phyloP scores from a whole-genome alignment of 2,329 filamentous ascomycete genomes.

The Zelopaecilomyces penicillatus region DNA sequence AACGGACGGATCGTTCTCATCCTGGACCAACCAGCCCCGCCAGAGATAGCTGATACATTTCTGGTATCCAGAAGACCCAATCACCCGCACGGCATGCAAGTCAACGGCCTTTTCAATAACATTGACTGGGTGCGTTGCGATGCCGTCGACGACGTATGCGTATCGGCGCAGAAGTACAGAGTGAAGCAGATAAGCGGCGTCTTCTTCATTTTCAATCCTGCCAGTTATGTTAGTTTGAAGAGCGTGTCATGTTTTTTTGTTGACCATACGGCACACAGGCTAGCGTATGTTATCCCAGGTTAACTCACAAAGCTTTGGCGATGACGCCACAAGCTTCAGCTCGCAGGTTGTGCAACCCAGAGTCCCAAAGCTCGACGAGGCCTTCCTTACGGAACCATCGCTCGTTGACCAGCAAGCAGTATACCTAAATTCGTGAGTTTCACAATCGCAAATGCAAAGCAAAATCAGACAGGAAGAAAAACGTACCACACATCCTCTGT shows the following conservation, averaged over 20 bases:
- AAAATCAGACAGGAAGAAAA: background rate
- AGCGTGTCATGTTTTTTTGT: background rate
- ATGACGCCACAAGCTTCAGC: slow-evolving; percentile 84
- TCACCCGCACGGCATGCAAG: slow-evolving; percentile 78
- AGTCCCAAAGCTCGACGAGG: slow-evolving; percentile 79
- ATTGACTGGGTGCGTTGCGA: slow-evolving; percentile 69
- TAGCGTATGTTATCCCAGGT: background rate
- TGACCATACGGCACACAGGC: too few relatives aligned
- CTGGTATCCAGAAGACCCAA: slow-evolving; percentile 88
- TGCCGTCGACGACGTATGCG: slow-evolving; percentile 65
- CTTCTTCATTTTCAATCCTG: slow-evolving; percentile 78
- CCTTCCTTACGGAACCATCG: slow-evolving; percentile 75
- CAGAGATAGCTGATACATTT: slow-evolving; percentile 91
- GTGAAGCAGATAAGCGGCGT: slow-evolving; percentile 70
- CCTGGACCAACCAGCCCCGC: slow-evolving; percentile 94
- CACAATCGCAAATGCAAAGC: background rate
- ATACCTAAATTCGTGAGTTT: slow-evolving; percentile 40
- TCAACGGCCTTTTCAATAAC: slow-evolving; percentile 92
- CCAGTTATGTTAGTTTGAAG: background rate
- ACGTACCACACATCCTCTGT: slow-evolving; percentile 63
- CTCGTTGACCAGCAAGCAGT: slow-evolving; percentile 65
- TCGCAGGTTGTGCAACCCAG: slow-evolving; percentile 70
- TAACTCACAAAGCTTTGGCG: slow-evolving; percentile 61
- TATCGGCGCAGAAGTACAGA: slow-evolving; percentile 81
- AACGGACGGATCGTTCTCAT: slow-evolving; percentile 79